Base-by-base conservation (phyloP, 2,329 filamentous ascomycete genomes). In the Trichothecium roseum region DNA sequence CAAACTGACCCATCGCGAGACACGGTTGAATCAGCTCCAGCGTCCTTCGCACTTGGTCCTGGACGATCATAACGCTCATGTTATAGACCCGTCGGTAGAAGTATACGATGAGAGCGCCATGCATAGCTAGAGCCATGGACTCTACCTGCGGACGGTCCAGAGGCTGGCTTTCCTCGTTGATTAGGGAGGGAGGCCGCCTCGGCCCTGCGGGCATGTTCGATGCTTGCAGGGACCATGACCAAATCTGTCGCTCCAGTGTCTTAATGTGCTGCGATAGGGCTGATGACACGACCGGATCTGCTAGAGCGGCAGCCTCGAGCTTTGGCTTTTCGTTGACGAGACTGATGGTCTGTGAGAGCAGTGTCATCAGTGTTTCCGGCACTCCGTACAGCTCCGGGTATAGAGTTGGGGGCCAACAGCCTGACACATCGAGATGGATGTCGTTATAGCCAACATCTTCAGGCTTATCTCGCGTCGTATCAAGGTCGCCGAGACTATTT, bases 391-490 rank as follows among this genome's bases (percentile, higher is more conserved):
- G n/a, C n/a, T n/a, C n/a, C n/a, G n/a, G n/a, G n/a, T n/a, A n/a
- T n/a, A n/a, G n/a, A n/a, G n/a, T n/a, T n/a, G n/a, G n/a, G n/a
- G n/a, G n/a, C n/a, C n/a, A n/a, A n/a, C n/a, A n/a, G n/a, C n/a
- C n/a, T n/a, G n/a, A n/a, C n/a, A n/a, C n/a, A n/a, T n/a, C n/a
- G n/a, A n/a, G n/a, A n/a, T n/a, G n/a, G n/a, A n/a, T n/a, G n/a
- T n/a, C n/a, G n/a, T n/a, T n/a, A 54, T 64, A 62, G 1, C 60
- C 62, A 30, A 59, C 44, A 4, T 63, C 60, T 10, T 53, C 51
- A 38, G 44, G 56, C 43, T 47, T 60, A 28, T 26, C 46, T 33
- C 5, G 50, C 35, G 20, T 48, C 41, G 27, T 51, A 42, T 36
- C 52, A 40, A 55, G 46, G n/a, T 55, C 53, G 14, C 41, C 40